Base-by-base conservation (phyloP, 805 yeast species). In the Metschnikowia lochheadii region DNA sequence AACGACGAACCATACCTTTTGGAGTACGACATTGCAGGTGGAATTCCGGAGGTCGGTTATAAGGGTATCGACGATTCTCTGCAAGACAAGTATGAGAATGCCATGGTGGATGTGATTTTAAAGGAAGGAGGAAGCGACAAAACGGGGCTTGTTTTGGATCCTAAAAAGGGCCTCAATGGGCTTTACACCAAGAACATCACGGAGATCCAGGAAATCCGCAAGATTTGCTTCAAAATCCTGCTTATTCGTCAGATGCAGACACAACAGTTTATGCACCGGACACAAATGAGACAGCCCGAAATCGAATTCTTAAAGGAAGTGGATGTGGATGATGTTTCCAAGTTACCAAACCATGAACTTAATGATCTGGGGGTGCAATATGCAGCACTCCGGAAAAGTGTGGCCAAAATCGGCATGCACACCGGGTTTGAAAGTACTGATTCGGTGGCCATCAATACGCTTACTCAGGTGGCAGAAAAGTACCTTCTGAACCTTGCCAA, bases 171-270 rank as follows among this genome's bases (percentile, higher is more conserved):
- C 0, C 72, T 89, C 44, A 81, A 83, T 50, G 75, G 77, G 14
- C 70, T 81, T 7, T 70, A 88, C 49, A 75, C 80, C 58, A 76
- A 78, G 18, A 94, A 91, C 59, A 83, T 94, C 40, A 70, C 75
- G 1, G 80, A 85, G 55, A 88, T 94, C 76, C 97, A 92, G 69
- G 89, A 89, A 58, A 87, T 94, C 34, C 75, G 99, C 51, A 87
- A 84, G 56, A 76, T 89, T 3, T 91, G 97, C 64, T 87, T 89
- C 69, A 91, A 91, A 65, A 88, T 94, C 18, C 84, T 92, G 4
- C 71, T 90, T 44, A 88, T 94, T 51, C 76, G 96, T 56, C 91
- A 91, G 62, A 85, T 94, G 85, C 98, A 94, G 67, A 86, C 86
- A 17, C 88, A 85, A 46, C 85, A 82, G 52, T 83, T 82, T 65